These are phyloP conservation scores for Alisma plantagoaquatica DNA, from an alignment of 106 monocot genomes.

Conservation along the genomic window DNA sequence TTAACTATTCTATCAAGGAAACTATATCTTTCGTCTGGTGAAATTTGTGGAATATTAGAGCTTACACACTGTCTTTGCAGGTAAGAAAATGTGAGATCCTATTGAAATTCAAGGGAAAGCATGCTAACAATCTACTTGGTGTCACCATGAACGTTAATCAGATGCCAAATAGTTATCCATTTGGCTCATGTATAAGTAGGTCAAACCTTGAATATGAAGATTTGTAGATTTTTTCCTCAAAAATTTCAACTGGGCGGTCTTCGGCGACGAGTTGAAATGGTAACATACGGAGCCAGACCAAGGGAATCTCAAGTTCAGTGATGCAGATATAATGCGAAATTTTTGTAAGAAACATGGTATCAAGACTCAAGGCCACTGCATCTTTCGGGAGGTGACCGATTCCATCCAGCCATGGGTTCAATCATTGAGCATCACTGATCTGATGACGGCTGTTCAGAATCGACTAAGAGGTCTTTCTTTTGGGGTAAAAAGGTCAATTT, in stretches of 20 bases:
- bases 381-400: constrained; percentile 92
- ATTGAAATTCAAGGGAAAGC: constrained; percentile 48
- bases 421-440: constrained; percentile 43
- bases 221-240: constrained; percentile 78
- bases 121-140: constrained; percentile 9
- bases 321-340: constrained; percentile 73
- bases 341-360: constrained; percentile 56
- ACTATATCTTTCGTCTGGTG: no score
- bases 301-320: constrained; percentile 66
- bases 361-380: constrained; percentile 68
- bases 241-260: constrained; percentile 97
- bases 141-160: constrained; percentile 53
- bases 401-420: constrained; percentile 69
- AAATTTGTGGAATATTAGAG: no score
- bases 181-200: constrained; percentile 68
- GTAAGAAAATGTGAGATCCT: constrained; percentile 79
- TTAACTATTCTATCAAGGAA: no score
- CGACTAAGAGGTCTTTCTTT: constrained; percentile 45
- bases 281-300: constrained; percentile 63
- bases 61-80: no score
- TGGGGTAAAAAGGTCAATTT: constrained; percentile 68
- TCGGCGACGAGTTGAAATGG: constrained; percentile 93
- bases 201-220: constrained; percentile 84
- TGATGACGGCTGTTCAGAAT: constrained; percentile 47
- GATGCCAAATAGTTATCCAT: constrained; percentile 66